A percentile compares a stretch with the other conserved stretches of the same genome.
Evolutionary conservation across 257 asterid species (phyloP).

Genomic region (Forsythia viridissima): DNA sequence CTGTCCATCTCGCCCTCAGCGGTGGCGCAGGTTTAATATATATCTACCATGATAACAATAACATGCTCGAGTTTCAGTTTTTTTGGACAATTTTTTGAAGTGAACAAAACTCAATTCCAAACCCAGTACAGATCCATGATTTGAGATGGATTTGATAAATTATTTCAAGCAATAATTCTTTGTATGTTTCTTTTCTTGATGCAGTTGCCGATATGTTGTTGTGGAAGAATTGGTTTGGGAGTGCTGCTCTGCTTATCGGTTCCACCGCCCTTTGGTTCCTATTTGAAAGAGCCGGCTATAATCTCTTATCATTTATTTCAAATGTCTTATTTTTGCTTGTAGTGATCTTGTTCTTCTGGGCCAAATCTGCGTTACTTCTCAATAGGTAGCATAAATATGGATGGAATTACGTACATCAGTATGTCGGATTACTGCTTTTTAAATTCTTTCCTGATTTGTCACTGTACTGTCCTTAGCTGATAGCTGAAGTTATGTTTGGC

Average conservation of each 20-base stretch:
- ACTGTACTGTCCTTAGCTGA: not conserved
- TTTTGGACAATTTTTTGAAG: not conserved
- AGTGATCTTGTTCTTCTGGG: slow-evolving; percentile 83
- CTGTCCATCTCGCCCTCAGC: slow-evolving; percentile 67
- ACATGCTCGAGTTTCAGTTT: slow-evolving; percentile 13
- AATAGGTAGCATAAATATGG: slow-evolving; percentile 56
- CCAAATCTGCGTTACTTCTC: slow-evolving; percentile 90
- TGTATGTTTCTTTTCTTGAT: not conserved
- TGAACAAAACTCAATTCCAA: not conserved
- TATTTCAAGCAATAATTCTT: not conserved
- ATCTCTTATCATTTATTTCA: slow-evolving; percentile 65
- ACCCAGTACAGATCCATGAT: slow-evolving; percentile 15
- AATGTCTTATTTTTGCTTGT: slow-evolving; percentile 78
- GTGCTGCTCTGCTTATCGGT: slow-evolving; percentile 53
- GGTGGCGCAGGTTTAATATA: slow-evolving; percentile 61
- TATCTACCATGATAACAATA: not conserved
- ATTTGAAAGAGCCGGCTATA: slow-evolving; percentile 88
- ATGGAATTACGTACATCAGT: not conserved
- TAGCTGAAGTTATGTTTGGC: slow-evolving; percentile 1
- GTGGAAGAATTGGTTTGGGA: slow-evolving; percentile 71
- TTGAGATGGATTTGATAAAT: not conserved
- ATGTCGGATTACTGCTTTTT: not conserved
- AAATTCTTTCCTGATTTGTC: not conserved
- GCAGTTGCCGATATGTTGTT: slow-evolving; percentile 86
- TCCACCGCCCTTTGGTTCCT: slow-evolving; percentile 83